phyloP scores from a whole-genome alignment of 495 filamentous ascomycete genomes.

The Penicillium bovifimosum region DNA sequence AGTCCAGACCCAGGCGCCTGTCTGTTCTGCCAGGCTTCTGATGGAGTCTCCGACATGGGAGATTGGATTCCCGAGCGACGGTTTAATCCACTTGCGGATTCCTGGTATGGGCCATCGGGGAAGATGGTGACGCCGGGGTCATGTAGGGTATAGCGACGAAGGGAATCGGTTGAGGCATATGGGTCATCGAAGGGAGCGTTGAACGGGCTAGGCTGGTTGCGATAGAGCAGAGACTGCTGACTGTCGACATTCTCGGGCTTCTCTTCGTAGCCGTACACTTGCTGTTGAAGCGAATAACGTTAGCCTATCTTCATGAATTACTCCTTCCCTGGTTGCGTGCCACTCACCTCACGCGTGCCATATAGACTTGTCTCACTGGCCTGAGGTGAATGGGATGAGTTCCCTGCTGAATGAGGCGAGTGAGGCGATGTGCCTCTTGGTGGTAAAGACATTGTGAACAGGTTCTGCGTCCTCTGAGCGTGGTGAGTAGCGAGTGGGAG shows the following conservation, averaged over 20 bases:
- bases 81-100: slow-evolving; percentile 44
- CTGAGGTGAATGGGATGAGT: slow-evolving; percentile 20
- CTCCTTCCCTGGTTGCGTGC: background rate
- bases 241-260: slow-evolving; percentile 24
- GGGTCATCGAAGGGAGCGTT: slow-evolving; percentile 66
- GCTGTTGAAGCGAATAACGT: slow-evolving; percentile 9
- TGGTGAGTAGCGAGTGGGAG: background rate
- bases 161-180: slow-evolving; percentile 52
- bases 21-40: slow-evolving; percentile 77
- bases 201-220: slow-evolving; percentile 52
- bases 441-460: slow-evolving; percentile 17
- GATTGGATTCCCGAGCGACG: slow-evolving; percentile 18
- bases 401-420: slow-evolving; percentile 16
- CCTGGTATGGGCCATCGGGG: slow-evolving; percentile 46
- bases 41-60: slow-evolving; percentile 35
- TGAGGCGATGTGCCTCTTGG: slow-evolving; percentile 21
- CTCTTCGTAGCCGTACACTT: slow-evolving; percentile 26
- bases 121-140: slow-evolving; percentile 32
- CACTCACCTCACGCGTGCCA: slow-evolving; percentile 7
- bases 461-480: slow-evolving; percentile 6
- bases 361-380: slow-evolving; percentile 21
- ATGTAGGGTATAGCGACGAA: slow-evolving; percentile 34
- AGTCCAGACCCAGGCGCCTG: slow-evolving; percentile 64
- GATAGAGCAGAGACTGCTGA: slow-evolving; percentile 26
- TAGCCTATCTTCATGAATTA: background rate